Percentiles rank a stretch among this genome's conserved stretches.
These are phyloP conservation scores for Cercospora canescens DNA, from an alignment of 2,329 filamentous ascomycete genomes.

Conservation along the genomic window DNA sequence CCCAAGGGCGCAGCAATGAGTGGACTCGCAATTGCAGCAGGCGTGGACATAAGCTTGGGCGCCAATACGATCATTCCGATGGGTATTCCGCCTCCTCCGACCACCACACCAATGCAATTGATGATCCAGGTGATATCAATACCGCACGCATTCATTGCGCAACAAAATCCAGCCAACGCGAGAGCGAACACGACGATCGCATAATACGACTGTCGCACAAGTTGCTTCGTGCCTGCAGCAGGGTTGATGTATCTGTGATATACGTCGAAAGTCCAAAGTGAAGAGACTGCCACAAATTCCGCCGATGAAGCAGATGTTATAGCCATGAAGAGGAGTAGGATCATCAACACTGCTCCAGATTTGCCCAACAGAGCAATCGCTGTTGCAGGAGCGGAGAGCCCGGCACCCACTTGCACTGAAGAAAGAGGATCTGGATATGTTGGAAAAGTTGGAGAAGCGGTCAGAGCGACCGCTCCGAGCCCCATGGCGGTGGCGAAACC, in stretches of 20 bases:
- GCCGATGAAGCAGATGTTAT: conserved; percentile 38
- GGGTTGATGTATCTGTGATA: conserved; percentile 46
- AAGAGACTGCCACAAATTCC: conserved; percentile 38
- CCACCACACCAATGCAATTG: conserved; percentile 43
- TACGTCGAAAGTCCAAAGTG: conserved; percentile 45
- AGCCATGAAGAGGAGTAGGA: conserved; percentile 38
- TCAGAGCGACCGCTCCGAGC: conserved; percentile 48
- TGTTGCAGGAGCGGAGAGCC: conserved; percentile 34
- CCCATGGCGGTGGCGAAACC: conserved; percentile 50
- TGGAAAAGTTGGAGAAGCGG: conserved; percentile 44
- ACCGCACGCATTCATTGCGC: conserved; percentile 40
- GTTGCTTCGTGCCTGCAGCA: conserved; percentile 35
- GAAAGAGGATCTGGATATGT: conserved; percentile 41
- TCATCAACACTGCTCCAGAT: conserved; percentile 33
- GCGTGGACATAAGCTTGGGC: conserved; percentile 47
- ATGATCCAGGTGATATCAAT: conserved; percentile 45
- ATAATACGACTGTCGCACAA: conserved; percentile 43
- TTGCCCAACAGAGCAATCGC: conserved; percentile 35
- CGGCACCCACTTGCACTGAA: conserved; percentile 29
- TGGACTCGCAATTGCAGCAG: conserved; percentile 48
- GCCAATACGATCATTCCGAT: conserved; percentile 47
- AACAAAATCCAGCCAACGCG: conserved; percentile 42
- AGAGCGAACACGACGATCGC: conserved; percentile 44
- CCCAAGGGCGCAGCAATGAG: conserved; percentile 48
- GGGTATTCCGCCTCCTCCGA: conserved; percentile 47